Evolutionary conservation across 352 stramenopile genomes (phyloP).

Genomic region (Thraustochytrium sp.): DNA sequence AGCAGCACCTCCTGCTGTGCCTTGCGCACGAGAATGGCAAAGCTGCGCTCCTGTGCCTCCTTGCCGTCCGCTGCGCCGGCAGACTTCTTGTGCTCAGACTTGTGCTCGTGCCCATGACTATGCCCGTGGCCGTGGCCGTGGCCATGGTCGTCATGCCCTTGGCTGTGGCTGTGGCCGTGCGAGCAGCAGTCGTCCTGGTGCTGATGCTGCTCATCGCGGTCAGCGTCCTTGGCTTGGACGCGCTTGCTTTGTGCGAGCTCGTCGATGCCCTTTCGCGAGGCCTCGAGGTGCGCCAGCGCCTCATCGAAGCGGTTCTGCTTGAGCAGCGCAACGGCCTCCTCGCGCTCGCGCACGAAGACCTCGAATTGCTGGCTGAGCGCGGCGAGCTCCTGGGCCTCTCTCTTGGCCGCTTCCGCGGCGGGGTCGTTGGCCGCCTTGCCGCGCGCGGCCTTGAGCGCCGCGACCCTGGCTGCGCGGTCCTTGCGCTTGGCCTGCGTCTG

Average conservation of each 20-base stretch:
- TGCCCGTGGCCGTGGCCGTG: neutral
- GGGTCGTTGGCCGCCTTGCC: neutral
- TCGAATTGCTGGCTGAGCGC: neutral
- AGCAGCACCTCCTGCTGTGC: neutral
- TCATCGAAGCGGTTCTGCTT: neutral
- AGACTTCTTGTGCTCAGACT: neutral
- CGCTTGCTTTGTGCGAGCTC: neutral
- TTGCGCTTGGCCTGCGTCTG: neutral
- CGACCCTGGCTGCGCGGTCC: slow-evolving; percentile 8
- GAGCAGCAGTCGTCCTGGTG: neutral
- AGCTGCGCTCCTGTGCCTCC: neutral
- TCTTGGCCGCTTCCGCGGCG: neutral
- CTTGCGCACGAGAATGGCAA: neutral
- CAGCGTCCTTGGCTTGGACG: too few species aligned
- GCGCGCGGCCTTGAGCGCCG: slow-evolving; percentile 12
- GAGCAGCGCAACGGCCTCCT: neutral
- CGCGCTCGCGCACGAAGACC: neutral
- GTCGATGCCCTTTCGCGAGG: neutral
- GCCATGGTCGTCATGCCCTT: neutral
- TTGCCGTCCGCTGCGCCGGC: neutral
- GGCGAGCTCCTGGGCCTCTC: neutral
- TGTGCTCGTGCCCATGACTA: slow-evolving; percentile 5
- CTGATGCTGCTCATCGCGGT: neutral
- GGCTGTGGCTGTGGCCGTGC: neutral
- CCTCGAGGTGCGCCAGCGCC: neutral